These are phyloP conservation scores for Solanum bulbocastanum DNA, from an alignment of 257 asterid genomes.

Conservation along the genomic window DNA sequence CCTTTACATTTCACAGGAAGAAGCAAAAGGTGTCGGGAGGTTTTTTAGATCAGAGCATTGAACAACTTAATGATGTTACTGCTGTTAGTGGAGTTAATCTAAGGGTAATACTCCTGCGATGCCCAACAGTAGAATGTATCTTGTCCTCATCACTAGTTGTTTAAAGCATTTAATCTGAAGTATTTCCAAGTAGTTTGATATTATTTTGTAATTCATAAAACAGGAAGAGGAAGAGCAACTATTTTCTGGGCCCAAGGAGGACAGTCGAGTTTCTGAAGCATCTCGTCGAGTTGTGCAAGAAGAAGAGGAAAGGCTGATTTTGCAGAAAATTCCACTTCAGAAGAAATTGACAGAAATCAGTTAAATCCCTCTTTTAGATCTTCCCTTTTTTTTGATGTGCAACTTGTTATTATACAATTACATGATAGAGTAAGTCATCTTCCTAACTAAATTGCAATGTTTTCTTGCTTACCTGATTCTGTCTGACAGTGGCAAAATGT, in stretches of 20 bases:
- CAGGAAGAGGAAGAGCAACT: conserved; percentile 98
- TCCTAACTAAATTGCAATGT: neutral
- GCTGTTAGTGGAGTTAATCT: conserved; percentile 96
- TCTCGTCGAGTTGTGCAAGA: conserved; percentile 92
- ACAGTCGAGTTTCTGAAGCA: conserved; percentile 79
- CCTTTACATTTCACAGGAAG: conserved; percentile 40
- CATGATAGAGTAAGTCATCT: neutral
- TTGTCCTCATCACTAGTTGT: neutral
- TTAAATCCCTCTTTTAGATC: conserved; percentile 17
- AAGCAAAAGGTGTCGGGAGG: conserved; percentile 85
- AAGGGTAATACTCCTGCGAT: conserved; percentile 43
- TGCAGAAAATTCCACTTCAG: conserved; percentile 84
- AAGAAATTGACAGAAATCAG: conserved; percentile 71
- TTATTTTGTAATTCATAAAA: conserved; percentile 12
- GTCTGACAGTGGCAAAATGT: conserved; percentile 73
- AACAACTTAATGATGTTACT: conserved; percentile 96
- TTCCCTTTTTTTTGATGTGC: conserved; percentile 10
- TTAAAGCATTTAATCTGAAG: conserved; percentile 1
- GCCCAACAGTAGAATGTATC: neutral
- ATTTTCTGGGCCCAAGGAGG: conserved; percentile 87
- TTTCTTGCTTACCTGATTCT: neutral
- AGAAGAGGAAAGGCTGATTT: conserved; percentile 83
- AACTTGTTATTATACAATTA: neutral
- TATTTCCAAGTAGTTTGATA: neutral
- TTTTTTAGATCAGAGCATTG: conserved; percentile 86